Conservation (phyloP, 805 yeast species). For the Brettanomyces naardenensis region DNA sequence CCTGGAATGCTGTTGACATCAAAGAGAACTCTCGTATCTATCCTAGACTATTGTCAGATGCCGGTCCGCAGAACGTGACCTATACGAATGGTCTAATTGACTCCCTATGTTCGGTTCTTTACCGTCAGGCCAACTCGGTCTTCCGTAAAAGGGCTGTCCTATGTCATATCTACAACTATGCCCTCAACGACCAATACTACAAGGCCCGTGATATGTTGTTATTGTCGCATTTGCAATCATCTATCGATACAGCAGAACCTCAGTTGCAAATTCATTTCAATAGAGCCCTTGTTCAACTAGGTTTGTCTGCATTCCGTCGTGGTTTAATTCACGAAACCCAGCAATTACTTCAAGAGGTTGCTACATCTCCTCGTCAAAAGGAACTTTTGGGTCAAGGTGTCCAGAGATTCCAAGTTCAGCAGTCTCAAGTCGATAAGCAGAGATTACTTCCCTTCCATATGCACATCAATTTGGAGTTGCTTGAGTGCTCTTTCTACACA, state of each 20-base stretch:
- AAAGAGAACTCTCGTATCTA: slow-evolving; percentile 27
- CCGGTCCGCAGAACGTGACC: slow-evolving; percentile 21
- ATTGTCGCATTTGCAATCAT: slow-evolving; percentile 75
- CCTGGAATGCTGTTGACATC: slow-evolving; percentile 55
- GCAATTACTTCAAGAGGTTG: slow-evolving; percentile 80
- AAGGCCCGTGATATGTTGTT: slow-evolving; percentile 85
- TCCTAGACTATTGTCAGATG: slow-evolving; percentile 22
- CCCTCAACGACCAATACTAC: slow-evolving; percentile 77
- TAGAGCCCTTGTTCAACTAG: slow-evolving; percentile 92
- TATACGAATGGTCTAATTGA: slow-evolving; percentile 54
- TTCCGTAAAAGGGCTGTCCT: slow-evolving; percentile 80
- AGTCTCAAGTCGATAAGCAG: slow-evolving; percentile 48
- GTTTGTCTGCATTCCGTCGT: slow-evolving; percentile 87
- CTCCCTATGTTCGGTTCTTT: slow-evolving; percentile 55
- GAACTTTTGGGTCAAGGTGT: slow-evolving; percentile 90
- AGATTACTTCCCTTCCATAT: slow-evolving; percentile 94
- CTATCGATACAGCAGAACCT: slow-evolving; percentile 80
- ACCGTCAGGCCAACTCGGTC: slow-evolving; percentile 56
- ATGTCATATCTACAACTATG: slow-evolving; percentile 81
- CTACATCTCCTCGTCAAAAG: slow-evolving; percentile 76
- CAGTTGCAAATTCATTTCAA: slow-evolving; percentile 86
- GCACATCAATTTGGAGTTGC: slow-evolving; percentile 92
- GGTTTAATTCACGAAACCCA: slow-evolving; percentile 84
- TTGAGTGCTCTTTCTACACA: slow-evolving; percentile 91
- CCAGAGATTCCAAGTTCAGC: slow-evolving; percentile 54